A percentile compares a stretch with the other conserved stretches of the same genome.
phyloP scores from a whole-genome alignment of 164 flowering plant genomes.

The Aristolochia fimbriata region DNA sequence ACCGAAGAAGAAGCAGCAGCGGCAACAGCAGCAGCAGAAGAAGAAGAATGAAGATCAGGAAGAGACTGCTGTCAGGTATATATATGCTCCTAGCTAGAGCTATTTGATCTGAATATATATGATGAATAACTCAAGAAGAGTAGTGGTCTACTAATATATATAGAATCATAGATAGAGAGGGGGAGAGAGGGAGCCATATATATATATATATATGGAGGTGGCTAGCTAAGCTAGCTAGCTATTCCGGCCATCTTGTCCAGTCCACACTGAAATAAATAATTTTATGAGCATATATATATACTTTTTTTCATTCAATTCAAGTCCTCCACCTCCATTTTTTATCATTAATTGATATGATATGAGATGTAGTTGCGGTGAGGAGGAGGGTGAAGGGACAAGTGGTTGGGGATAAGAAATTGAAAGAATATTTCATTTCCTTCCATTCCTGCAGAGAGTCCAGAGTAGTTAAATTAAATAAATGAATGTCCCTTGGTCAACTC shows the following conservation, averaged over 20 bases:
- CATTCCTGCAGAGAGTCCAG: no score
- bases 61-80: constrained; percentile 5
- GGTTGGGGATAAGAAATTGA: constrained; percentile 37
- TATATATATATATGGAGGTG: no score
- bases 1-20: no score
- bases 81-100: no score
- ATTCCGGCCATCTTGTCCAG: constrained; percentile 44
- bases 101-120: no score
- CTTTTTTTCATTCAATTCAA: background rate
- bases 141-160: constrained; percentile 1
- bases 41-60: constrained; percentile 1
- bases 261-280: constrained; percentile 1
- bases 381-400: constrained; percentile 33
- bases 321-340: constrained; percentile 1
- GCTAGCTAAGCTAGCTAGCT: constrained; percentile 6
- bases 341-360: no score
- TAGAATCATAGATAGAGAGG: constrained; percentile 10
- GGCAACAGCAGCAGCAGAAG: background rate
- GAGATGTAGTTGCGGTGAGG: constrained; percentile 24
- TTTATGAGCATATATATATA: background rate
- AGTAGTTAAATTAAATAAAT: no score
- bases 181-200: constrained; percentile 14
- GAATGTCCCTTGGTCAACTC: constrained; percentile 33
- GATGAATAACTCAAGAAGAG: no score
- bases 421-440: constrained; percentile 11